Evolutionary conservation across 108 stramenopile genomes (phyloP).

Genomic region (Nitzschia palea): DNA sequence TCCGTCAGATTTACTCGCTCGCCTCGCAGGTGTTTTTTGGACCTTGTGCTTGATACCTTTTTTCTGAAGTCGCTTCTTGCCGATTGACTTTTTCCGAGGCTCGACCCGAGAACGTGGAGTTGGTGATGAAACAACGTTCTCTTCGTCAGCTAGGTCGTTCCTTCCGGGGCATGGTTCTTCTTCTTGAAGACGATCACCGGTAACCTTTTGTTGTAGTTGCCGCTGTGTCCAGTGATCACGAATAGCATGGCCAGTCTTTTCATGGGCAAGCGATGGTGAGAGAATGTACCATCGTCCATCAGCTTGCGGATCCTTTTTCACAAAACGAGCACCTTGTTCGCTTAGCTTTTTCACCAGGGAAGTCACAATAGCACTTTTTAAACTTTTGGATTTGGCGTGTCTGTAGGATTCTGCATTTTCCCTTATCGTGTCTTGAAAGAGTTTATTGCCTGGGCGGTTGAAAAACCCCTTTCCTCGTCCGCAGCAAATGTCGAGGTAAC

Average conservation of each 20-base stretch:
- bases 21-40: too few species aligned
- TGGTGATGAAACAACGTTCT: too few species aligned
- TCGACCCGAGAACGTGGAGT: too few species aligned
- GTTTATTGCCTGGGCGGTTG: conserved; percentile 37
- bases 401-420: conserved; percentile 22
- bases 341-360: conserved; percentile 24
- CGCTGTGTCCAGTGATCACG: conserved; percentile 24
- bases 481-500: conserved; percentile 39
- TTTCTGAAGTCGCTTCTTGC: too few species aligned
- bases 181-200: too few species aligned
- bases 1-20: too few species aligned
- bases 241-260: conserved; percentile 45
- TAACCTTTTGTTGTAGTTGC: too few species aligned
- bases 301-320: conserved; percentile 17
- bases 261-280: conserved; percentile 9
- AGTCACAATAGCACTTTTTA: conserved; percentile 26
- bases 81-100: too few species aligned
- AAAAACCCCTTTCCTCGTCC: conserved; percentile 39
- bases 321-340: conserved; percentile 20
- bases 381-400: conserved; percentile 5
- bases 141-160: too few species aligned
- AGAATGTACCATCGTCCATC: conserved; percentile 27
- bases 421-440: conserved; percentile 26
- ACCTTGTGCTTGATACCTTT: too few species aligned
- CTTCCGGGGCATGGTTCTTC: too few species aligned